A percentile compares a stretch with the other conserved stretches of the same genome.
Evolutionary conservation across 106 monocot genomes (phyloP).

Genomic region (Iris macrosiphon): DNA sequence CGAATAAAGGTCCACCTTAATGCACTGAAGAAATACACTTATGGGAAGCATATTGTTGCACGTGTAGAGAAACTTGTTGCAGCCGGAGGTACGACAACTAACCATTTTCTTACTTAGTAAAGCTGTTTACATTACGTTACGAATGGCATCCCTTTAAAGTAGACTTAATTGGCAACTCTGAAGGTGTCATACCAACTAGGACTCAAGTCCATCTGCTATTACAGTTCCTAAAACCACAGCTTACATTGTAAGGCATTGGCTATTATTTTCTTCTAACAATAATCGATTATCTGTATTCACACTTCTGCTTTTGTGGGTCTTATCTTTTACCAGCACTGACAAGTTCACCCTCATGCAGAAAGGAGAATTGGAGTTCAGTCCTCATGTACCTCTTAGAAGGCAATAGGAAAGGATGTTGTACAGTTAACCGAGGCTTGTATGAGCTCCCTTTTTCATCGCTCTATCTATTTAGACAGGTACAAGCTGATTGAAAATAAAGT

Average conservation of each 20-base stretch:
- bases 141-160: not conserved
- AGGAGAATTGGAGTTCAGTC: constrained; percentile 15
- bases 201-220: too few relatives aligned
- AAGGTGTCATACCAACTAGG: too few relatives aligned
- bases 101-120: not conserved
- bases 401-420: constrained; percentile 5
- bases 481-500: constrained; percentile 25
- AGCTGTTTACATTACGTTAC: not conserved
- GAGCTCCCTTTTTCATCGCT: constrained; percentile 7
- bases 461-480: constrained; percentile 15
- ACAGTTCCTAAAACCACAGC: too few relatives aligned
- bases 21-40: constrained; percentile 21
- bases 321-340: too few relatives aligned
- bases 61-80: constrained; percentile 22
- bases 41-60: constrained; percentile 21
- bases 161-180: not conserved
- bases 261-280: too few relatives aligned
- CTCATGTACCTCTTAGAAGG: constrained; percentile 8
- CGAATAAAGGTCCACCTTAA: constrained; percentile 20
- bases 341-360: too few relatives aligned
- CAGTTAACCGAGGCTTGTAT: constrained; percentile 31
- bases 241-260: too few relatives aligned
- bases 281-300: too few relatives aligned
- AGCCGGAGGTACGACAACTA: constrained; percentile 12
- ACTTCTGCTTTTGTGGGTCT: too few relatives aligned